A percentile compares a stretch with the other conserved stretches of the same genome.
phyloP scores from a whole-genome alignment of 2,329 filamentous ascomycete genomes.

The Alternaria tenuissima region DNA sequence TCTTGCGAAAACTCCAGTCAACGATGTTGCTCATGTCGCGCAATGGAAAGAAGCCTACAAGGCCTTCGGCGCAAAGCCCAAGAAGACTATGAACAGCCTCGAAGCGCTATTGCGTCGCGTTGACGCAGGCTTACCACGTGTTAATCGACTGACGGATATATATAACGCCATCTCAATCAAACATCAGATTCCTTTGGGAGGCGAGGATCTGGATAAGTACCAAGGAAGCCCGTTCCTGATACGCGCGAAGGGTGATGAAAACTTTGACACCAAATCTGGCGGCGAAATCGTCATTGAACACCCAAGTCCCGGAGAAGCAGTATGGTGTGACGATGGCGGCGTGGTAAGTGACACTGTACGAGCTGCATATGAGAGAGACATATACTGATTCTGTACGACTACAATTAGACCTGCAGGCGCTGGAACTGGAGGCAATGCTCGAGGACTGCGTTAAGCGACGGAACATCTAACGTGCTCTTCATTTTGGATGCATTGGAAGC shows the following conservation, averaged over 20 bases:
- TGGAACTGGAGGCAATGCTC: conserved; percentile 55
- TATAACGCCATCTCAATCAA: conserved; percentile 54
- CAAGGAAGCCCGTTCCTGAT: conserved; percentile 41
- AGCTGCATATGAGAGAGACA: neutral
- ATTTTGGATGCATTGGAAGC: conserved; percentile 43
- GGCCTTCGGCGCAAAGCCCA: conserved; percentile 51
- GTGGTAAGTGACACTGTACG: conserved; percentile 19
- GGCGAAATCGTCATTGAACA: conserved; percentile 35
- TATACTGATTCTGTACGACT: neutral
- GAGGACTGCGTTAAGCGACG: conserved; percentile 47
- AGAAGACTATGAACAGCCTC: conserved; percentile 50
- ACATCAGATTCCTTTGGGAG: conserved; percentile 51
- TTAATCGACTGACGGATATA: conserved; percentile 53
- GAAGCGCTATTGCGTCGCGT: conserved; percentile 49
- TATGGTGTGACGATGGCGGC: conserved; percentile 52
- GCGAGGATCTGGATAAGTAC: conserved; percentile 53
- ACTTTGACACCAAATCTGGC: conserved; percentile 43
- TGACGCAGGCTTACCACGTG: conserved; percentile 45
- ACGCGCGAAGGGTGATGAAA: conserved; percentile 46
- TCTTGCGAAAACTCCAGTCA: conserved; percentile 29
- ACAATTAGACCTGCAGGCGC: conserved; percentile 43
- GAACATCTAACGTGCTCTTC: conserved; percentile 48
- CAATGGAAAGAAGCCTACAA: conserved; percentile 53
- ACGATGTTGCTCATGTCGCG: conserved; percentile 47
- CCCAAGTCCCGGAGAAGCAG: conserved; percentile 46